A percentile compares a stretch with the other conserved stretches of the same genome.
Conservation (phyloP, 129 eudicot species). For the Tagetes erecta region DNA sequence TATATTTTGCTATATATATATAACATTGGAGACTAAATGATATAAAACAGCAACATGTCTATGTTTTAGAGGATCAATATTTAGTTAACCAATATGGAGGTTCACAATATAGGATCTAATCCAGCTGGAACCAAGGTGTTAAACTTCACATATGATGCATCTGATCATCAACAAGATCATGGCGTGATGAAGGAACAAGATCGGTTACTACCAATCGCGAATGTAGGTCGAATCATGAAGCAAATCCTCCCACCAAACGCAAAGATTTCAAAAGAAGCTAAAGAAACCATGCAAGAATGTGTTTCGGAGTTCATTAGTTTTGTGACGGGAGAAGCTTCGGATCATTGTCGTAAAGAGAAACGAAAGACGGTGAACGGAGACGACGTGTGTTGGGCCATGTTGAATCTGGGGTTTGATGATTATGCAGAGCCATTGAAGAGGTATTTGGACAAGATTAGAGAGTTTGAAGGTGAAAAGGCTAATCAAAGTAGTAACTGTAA, state of each 20-base stretch:
- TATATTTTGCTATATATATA: not conserved
- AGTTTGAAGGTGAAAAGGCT: slow-evolving; percentile 62
- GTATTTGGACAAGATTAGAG: slow-evolving; percentile 66
- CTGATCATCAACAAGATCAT: slow-evolving; percentile 30
- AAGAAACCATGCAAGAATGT: slow-evolving; percentile 96
- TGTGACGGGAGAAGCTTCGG: slow-evolving; percentile 91
- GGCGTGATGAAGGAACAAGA: slow-evolving; percentile 60
- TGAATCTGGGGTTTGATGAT: slow-evolving; percentile 78
- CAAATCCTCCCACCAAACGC: slow-evolving; percentile 73
- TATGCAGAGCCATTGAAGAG: slow-evolving; percentile 52
- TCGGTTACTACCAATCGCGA: slow-evolving; percentile 77
- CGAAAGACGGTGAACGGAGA: slow-evolving; percentile 89
- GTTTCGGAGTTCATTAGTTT: slow-evolving; percentile 91
- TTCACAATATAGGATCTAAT: slow-evolving; percentile 46
- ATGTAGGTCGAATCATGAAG: slow-evolving; percentile 93
- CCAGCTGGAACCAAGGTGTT: slow-evolving; percentile 6
- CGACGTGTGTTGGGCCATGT: slow-evolving; percentile 89
- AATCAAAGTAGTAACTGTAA: slow-evolving; percentile 38
- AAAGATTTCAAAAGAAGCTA: slow-evolving; percentile 83
- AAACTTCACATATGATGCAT: slow-evolving; percentile 35
- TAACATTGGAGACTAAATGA: slow-evolving; percentile 22
- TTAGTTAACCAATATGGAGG: slow-evolving; percentile 43
- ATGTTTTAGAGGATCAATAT: slow-evolving; percentile 54
- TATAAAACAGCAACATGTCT: slow-evolving; percentile 60
- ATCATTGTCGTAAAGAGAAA: slow-evolving; percentile 81